Evolutionary conservation across 1,139 yeast species (phyloP).

Genomic region (Candida tunisiensis): DNA sequence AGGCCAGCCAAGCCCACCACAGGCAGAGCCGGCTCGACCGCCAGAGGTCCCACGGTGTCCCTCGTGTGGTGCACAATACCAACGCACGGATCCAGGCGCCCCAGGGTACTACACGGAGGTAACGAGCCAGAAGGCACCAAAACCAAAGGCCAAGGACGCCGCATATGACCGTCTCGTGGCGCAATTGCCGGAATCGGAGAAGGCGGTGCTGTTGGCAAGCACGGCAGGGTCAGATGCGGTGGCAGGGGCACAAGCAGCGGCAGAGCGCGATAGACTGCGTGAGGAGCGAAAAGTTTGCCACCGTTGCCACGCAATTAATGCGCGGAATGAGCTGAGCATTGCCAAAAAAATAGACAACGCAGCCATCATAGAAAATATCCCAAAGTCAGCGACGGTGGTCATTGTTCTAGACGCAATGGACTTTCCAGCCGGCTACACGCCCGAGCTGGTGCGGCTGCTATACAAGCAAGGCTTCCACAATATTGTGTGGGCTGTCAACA

Average conservation of each 20-base stretch:
- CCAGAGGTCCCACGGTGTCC: constrained; percentile 5
- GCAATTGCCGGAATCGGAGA: constrained; percentile 2
- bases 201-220: background rate
- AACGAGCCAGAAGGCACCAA: background rate
- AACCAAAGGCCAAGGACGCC: background rate
- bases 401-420: constrained; percentile 51
- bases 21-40: background rate
- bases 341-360: too few relatives aligned
- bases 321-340: too few relatives aligned
- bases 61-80: constrained; percentile 39
- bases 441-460: constrained; percentile 20
- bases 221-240: constrained; percentile 1
- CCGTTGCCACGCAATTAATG: too few relatives aligned
- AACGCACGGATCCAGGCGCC: constrained; percentile 18
- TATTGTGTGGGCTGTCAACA: constrained; percentile 37
- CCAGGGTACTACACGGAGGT: constrained; percentile 26
- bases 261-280: constrained; percentile 1
- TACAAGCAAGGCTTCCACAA: constrained; percentile 18
- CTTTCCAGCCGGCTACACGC: constrained; percentile 45
- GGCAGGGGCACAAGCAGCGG: background rate
- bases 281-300: too few relatives aligned
- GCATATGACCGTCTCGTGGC: constrained; percentile 1
- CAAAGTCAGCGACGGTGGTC: constrained; percentile 32
- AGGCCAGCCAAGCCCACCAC: background rate
- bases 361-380: constrained; percentile 24